phyloP scores from a whole-genome alignment of 2,329 filamentous ascomycete species.

The Aspergillus sclerotialis region DNA sequence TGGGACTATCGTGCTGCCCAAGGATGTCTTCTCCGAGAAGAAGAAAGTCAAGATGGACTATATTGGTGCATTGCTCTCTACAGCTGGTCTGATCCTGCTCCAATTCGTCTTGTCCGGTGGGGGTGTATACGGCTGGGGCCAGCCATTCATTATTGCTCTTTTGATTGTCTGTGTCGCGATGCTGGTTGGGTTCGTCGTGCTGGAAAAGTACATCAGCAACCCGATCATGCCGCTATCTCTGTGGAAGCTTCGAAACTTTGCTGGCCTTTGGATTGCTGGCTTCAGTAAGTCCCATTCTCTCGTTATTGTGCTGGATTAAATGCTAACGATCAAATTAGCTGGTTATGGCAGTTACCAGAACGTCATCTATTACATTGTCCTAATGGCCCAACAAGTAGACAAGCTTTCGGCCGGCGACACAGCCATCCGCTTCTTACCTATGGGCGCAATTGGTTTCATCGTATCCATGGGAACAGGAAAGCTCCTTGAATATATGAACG shows the following conservation, averaged over 20 bases:
- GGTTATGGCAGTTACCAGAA: conserved; percentile 39
- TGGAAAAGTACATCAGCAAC: conserved; percentile 39
- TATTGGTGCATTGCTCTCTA: conserved; percentile 36
- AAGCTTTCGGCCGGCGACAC: conserved; percentile 32
- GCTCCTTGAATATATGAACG: conserved; percentile 32
- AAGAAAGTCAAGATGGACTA: conserved; percentile 34
- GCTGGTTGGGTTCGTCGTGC: conserved; percentile 31
- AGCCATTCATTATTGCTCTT: conserved; percentile 39
- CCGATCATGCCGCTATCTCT: conserved; percentile 42
- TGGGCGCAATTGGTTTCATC: conserved; percentile 34
- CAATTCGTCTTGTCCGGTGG: conserved; percentile 41
- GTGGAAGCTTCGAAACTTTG: conserved; percentile 42
- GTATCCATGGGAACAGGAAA: conserved; percentile 29
- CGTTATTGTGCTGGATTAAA: rapidly evolving
- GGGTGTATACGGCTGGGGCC: conserved; percentile 41
- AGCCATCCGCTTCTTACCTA: conserved; percentile 35
- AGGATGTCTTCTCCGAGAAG: conserved; percentile 27
- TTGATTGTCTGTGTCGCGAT: conserved; percentile 32
- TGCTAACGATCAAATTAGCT: conserved; percentile 17
- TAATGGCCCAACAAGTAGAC: conserved; percentile 36
- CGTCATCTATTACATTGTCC: conserved; percentile 37
- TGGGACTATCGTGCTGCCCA: conserved; percentile 32
- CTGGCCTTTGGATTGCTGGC: conserved; percentile 39
- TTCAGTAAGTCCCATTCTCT: conserved; percentile 23
- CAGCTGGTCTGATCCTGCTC: conserved; percentile 36